Conservation (phyloP, 306 rosid genomes). For the Vigna angularis region DNA sequence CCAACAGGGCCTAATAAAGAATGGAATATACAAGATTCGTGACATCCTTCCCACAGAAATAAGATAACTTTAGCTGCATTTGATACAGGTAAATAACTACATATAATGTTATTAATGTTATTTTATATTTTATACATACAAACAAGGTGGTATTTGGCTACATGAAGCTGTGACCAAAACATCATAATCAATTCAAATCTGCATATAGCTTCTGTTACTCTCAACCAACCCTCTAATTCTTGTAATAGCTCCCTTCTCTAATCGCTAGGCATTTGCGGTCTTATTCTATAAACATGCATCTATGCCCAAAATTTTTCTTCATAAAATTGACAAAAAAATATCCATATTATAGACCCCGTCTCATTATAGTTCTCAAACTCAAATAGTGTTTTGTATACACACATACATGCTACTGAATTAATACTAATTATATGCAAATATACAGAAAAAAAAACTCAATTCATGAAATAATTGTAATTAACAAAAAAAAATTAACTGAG, state of each 20-base stretch:
- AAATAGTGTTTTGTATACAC: neutral
- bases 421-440: neutral
- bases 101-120: neutral
- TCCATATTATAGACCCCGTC: neutral
- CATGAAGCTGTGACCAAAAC: neutral
- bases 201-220: neutral
- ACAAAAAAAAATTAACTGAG: neutral
- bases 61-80: neutral
- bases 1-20: constrained; percentile 54
- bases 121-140: neutral
- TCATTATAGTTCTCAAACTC: neutral
- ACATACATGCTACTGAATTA: neutral
- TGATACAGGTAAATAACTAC: neutral
- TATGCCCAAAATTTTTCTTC: neutral
- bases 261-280: neutral
- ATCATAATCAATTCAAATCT: constrained; percentile 2
- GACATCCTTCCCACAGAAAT: neutral
- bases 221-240: neutral
- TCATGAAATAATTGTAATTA: neutral
- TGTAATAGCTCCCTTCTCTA: neutral
- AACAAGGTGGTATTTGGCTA: neutral
- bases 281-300: neutral
- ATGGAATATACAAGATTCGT: constrained; percentile 9
- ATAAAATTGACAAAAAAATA: neutral
- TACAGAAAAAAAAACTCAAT: neutral